These are phyloP conservation scores for Arctostaphylos glauca DNA, from an alignment of 148 eudicot genomes.

Conservation along the genomic window DNA sequence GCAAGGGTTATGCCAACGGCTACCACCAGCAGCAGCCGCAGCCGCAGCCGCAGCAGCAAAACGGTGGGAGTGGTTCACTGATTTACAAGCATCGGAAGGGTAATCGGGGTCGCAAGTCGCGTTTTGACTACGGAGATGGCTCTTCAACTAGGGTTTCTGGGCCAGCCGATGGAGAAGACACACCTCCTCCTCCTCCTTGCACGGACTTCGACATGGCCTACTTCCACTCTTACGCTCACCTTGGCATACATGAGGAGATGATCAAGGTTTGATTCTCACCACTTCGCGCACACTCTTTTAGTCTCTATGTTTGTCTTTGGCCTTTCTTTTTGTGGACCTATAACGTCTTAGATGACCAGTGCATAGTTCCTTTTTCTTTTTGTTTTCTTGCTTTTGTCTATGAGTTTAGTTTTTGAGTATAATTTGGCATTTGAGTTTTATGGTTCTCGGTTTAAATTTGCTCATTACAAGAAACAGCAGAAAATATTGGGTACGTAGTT, in stretches of 20 bases:
- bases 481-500: neutral
- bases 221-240: slow-evolving; percentile 88
- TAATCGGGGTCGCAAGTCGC: slow-evolving; percentile 29
- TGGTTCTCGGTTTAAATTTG: neutral
- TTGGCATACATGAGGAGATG: slow-evolving; percentile 98
- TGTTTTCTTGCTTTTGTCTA: neutral
- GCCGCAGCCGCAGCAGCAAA: slow-evolving; percentile 10
- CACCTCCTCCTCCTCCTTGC: slow-evolving; percentile 48
- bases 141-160: slow-evolving; percentile 23
- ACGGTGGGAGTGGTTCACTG: slow-evolving; percentile 18
- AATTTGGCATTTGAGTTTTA: neutral
- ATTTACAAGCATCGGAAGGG: slow-evolving; percentile 23
- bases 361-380: no score
- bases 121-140: slow-evolving; percentile 17
- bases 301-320: neutral
- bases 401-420: neutral
- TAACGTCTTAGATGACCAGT: neutral
- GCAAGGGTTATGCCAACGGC: slow-evolving; percentile 22
- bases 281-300: neutral
- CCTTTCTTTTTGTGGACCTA: neutral
- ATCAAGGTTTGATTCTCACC: slow-evolving; percentile 55
- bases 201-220: slow-evolving; percentile 94
- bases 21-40: slow-evolving; percentile 18
- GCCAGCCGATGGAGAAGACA: slow-evolving; percentile 12
- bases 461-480: neutral